phyloP scores from a whole-genome alignment of 441 rosid species.

The Pelargonium cotyledonis region DNA sequence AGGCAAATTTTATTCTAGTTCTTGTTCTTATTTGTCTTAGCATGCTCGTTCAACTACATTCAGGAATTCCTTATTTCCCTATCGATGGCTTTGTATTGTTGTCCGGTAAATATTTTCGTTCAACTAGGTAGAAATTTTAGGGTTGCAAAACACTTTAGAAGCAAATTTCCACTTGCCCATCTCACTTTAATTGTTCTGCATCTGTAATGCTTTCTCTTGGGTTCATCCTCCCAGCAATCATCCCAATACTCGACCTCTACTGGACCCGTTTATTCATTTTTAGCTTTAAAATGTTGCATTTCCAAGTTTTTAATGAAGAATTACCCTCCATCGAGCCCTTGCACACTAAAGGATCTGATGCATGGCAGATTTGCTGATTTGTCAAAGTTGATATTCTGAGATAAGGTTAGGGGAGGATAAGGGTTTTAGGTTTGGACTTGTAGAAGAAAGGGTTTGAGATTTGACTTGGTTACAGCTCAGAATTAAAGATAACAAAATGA shows the following conservation, averaged over 20 bases:
- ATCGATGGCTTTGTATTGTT: not conserved
- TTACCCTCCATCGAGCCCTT: not conserved
- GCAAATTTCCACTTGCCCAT: not conserved
- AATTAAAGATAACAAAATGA: too few species aligned
- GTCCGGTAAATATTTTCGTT: not conserved
- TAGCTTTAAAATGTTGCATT: not conserved
- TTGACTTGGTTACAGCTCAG: not conserved
- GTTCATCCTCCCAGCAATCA: not conserved
- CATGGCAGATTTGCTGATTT: not conserved
- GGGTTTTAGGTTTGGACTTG: not conserved
- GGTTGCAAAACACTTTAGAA: not conserved
- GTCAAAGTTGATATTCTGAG: not conserved
- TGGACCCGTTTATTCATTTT: not conserved
- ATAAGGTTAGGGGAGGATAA: slow-evolving; percentile 2
- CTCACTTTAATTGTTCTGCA: slow-evolving; percentile 1
- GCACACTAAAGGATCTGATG: not conserved
- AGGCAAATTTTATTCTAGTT: not conserved
- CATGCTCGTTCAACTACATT: not conserved
- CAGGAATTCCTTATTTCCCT: not conserved
- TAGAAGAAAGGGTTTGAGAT: not conserved
- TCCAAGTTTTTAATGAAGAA: not conserved
- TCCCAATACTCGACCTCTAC: not conserved
- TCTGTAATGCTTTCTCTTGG: not conserved
- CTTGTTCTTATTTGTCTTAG: not conserved
- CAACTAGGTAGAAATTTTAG: not conserved